These are phyloP conservation scores for Dendrobium catenatum DNA, from an alignment of 106 monocot genomes.

Conservation along the genomic window DNA sequence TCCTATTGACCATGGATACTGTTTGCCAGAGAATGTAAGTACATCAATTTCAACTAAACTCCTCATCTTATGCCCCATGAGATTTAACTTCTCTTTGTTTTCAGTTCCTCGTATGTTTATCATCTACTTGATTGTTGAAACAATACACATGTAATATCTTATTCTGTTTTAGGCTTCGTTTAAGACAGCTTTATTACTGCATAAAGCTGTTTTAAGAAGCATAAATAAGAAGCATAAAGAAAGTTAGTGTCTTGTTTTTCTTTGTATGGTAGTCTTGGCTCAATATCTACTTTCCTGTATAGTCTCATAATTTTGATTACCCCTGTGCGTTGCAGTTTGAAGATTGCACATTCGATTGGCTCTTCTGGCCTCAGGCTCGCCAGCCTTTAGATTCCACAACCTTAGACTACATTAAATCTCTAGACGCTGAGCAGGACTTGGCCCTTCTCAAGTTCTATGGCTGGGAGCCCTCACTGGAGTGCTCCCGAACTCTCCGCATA, in stretches of 20 bases:
- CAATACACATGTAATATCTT: too few species aligned
- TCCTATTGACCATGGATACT: slow-evolving; percentile 84
- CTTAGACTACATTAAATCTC: slow-evolving; percentile 58
- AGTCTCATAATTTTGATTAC: not conserved
- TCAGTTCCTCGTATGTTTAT: not conserved
- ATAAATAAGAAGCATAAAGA: too few species aligned
- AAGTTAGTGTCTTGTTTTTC: too few species aligned
- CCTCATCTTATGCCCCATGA: not conserved
- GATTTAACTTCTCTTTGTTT: not conserved
- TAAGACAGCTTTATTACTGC: too few species aligned
- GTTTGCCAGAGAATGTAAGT: slow-evolving; percentile 85
- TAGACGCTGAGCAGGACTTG: slow-evolving; percentile 79
- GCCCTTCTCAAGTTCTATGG: slow-evolving; percentile 68
- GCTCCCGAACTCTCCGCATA: slow-evolving; percentile 59
- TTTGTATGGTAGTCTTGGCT: not conserved
- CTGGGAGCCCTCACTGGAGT: slow-evolving; percentile 61
- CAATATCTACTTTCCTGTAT: not conserved
- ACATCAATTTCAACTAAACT: not conserved
- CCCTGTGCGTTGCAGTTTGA: slow-evolving; percentile 47
- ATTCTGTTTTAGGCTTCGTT: too few species aligned
- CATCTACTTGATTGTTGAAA: too few species aligned
- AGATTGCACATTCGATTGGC: slow-evolving; percentile 94
- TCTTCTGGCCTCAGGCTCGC: slow-evolving; percentile 86
- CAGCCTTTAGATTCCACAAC: slow-evolving; percentile 49
- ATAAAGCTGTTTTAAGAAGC: too few species aligned